These are phyloP conservation scores for Canna indica DNA, from an alignment of 176 grass and related monocot genomes.

Conservation along the genomic window DNA sequence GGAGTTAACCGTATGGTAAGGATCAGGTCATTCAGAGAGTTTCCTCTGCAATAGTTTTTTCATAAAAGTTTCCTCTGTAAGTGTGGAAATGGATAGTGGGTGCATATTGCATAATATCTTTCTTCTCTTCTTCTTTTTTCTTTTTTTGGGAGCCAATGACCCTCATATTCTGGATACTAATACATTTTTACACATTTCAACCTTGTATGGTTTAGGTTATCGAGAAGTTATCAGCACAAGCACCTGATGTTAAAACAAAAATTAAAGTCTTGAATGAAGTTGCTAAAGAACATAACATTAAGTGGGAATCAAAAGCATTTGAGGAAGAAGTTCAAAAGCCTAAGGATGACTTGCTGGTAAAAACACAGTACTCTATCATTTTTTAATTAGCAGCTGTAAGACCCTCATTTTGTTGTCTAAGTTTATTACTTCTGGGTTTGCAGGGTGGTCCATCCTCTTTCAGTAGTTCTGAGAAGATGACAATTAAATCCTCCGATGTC, in stretches of 20 bases:
- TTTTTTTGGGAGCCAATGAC: constrained; percentile 8
- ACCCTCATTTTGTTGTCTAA: constrained; percentile 10
- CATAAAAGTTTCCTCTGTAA: too few relatives aligned
- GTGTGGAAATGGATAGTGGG: too few relatives aligned
- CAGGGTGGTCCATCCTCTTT: constrained; percentile 53
- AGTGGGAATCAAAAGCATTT: constrained; percentile 85
- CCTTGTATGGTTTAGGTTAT: constrained; percentile 42
- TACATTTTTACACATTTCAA: constrained; percentile 3
- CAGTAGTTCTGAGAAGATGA: constrained; percentile 32
- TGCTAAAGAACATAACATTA: constrained; percentile 73
- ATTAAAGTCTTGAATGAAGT: constrained; percentile 46
- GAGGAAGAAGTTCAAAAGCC: constrained; percentile 58
- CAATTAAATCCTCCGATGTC: constrained; percentile 21
- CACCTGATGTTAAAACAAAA: constrained; percentile 77
- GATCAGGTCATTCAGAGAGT: neutral
- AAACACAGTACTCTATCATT: neutral
- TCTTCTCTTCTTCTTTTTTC: neutral
- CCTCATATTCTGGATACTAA: neutral
- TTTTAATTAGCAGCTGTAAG: neutral
- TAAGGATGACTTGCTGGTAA: constrained; percentile 36
- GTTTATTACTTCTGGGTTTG: constrained; percentile 9
- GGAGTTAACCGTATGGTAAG: constrained; percentile 48
- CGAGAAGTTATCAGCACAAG: constrained; percentile 79
- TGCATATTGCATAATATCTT: neutral
- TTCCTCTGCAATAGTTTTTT: neutral